Base-by-base conservation (phyloP, 2,329 filamentous ascomycete genomes). In the Pseudofabraea citricarpa region DNA sequence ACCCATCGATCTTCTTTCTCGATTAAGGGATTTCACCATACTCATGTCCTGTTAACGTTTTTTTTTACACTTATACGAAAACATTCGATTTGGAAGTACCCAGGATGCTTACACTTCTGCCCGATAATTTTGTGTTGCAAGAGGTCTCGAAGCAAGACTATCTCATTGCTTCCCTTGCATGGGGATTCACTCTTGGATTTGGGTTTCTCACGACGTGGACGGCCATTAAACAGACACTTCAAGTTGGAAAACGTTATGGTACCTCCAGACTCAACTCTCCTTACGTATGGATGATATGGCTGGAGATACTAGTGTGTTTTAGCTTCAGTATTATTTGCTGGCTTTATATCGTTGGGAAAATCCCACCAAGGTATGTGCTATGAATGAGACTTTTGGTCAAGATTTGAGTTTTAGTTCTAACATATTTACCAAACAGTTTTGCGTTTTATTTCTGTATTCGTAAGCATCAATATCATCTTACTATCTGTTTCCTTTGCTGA, bases 201-300 rank as follows among this genome's bases (percentile, higher is more conserved):
- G 55, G 53, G 1, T 44, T 59, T 32, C 60, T 65, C 47, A 65
- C 58, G 24, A 55, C 56, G 18, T 54, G 64, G 41, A 62, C 62
- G 27, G 60, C 55, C 2, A 54, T 51, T n/a, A 51, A 58, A 39
- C 66, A 68, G 49, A 64, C 64, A 2, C 40, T 26, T 27, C 16
- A 22, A 19, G 22, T 48, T 40, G 10, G 12, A 16, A 20, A 5
- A 2, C 20, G 33, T 4, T n/a, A 22, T 6, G 22, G 40, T 12
- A 38, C 36, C 10, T 41, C 40, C 6, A 22, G 20, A 9, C 57
- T 54, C 18, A 45, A 61, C 24, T 65, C 56, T 31, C 43, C 52
- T 1, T 70, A 69, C 41, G 53, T 68, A 32, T 53, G 56, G 39
- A 53, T 70, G 68, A 52, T 72, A 3, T 72, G 70, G 69, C 61